Conservation (phyloP, 192 early-diverging fungal species). For the Coemansia sp. region DNA sequence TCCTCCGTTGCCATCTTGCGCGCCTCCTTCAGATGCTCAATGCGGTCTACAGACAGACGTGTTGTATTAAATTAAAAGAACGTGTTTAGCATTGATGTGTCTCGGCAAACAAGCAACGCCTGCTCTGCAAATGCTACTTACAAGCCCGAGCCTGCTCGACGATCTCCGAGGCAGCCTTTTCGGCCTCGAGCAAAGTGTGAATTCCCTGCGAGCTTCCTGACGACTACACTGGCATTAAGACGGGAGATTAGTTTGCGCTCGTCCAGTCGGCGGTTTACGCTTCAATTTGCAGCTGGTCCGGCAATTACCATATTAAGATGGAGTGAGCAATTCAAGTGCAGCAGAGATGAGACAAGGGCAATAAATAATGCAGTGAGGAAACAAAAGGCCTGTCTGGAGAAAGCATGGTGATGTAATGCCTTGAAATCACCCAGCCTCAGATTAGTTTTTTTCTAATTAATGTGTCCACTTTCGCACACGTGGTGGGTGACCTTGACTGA, state of each 20-base stretch:
- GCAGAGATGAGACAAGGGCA: background rate
- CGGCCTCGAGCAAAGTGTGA: constrained; percentile 94
- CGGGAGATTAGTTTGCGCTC: too few relatives aligned
- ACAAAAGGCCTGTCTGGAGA: too few relatives aligned
- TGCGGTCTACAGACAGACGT: constrained; percentile 66
- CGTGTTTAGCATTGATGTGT: too few relatives aligned
- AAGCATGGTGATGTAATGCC: background rate
- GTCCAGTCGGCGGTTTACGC: too few relatives aligned
- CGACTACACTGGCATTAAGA: constrained; percentile 33
- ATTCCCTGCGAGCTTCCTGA: constrained; percentile 84
- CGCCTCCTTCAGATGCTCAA: constrained; percentile 93
- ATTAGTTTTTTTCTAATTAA: background rate
- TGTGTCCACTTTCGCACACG: background rate
- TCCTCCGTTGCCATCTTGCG: constrained; percentile 90
- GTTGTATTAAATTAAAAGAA: too few relatives aligned
- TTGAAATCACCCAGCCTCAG: background rate
- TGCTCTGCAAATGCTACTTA: too few relatives aligned
- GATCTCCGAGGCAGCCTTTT: constrained; percentile 93
- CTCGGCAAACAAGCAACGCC: too few relatives aligned
- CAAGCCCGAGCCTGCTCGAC: constrained; percentile 87
- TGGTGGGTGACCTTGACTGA: too few relatives aligned
- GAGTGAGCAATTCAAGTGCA: background rate
- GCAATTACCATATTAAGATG: background rate
- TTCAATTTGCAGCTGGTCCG: background rate
- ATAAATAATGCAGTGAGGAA: background rate